Percentiles rank a stretch among this genome's conserved stretches.
These are phyloP conservation scores for Tulasnella sp. DNA, from an alignment of 768 basidiomycete species.

Conservation along the genomic window DNA sequence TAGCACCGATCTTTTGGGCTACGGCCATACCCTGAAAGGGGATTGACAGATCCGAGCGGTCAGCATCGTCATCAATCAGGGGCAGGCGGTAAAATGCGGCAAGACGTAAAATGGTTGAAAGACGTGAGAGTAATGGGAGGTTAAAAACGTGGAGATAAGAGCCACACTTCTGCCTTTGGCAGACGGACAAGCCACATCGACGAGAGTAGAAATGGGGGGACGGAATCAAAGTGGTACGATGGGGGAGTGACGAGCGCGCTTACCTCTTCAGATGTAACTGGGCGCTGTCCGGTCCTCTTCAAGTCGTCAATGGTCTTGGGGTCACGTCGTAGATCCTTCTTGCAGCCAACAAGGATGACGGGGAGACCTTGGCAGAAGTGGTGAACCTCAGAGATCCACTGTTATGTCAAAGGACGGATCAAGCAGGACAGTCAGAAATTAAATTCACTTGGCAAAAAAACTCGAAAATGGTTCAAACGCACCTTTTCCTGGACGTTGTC, in stretches of 20 bases:
- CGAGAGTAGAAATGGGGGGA: conserved; percentile 2
- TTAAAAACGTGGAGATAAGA: conserved; percentile 6
- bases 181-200: not conserved
- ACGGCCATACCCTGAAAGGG: conserved; percentile 79
- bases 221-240: not conserved
- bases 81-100: not conserved
- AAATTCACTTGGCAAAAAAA: not conserved
- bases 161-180: not conserved
- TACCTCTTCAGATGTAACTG: conserved; percentile 91
- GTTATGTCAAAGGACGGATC: conserved; percentile 26
- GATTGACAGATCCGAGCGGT: not conserved
- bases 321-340: conserved; percentile 97
- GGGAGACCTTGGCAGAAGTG: conserved; percentile 95
- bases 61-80: not conserved
- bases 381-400: conserved; percentile 99
- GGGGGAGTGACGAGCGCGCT: conserved; percentile 30
- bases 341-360: conserved; percentile 96
- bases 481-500: conserved; percentile 99
- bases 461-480: conserved; percentile 34
- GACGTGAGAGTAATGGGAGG: not conserved
- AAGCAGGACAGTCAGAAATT: conserved; percentile 7
- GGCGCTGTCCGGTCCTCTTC: conserved; percentile 88
- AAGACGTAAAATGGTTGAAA: conserved; percentile 11
- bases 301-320: conserved; percentile 90
- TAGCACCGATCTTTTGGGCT: conserved; percentile 93